Evolutionary conservation across 805 yeast genomes (phyloP), one percentile per base, ranked within the genome.

Genomic region (Alloascoidea africana): DNA sequence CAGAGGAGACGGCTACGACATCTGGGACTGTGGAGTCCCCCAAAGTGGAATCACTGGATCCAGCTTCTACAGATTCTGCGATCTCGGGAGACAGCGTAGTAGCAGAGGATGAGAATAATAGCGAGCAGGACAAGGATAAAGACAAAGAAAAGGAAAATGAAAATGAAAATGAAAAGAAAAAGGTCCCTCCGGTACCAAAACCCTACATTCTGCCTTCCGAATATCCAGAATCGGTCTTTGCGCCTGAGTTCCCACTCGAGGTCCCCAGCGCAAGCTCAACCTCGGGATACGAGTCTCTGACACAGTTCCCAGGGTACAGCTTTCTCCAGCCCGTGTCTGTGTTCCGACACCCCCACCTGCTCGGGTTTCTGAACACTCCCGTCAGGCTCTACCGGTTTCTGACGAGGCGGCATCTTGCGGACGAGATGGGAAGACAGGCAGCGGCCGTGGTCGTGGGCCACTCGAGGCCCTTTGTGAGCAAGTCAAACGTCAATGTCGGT

Each of bases 351-450:
- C 89, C 85, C 23, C 85, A 81, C 46, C 53, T 84, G 18, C 58
- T 80, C 11, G 98, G 98, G 1, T 82, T 91, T 53, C 46, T 70
- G 16, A 77, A 71, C 39, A 76, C 81, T 16, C 95, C 94, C 1
- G 65, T 66, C 42, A 70, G 95, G 44, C 68, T 86, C 16, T 78
- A 69, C 54, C 65, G 95, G 36, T 91, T 73, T 55, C 86, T 85
- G 60, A 77, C 75, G 39, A 73, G 69, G 47, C 69, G 96, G 42
- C 44, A 62, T n/a, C 65, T 78, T 19, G 84, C 86, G 4, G 82
- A 80, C 39, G 71, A 71, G 35, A 68, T 71, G 33, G 76, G 86
- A 13, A 51, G 52, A 17, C 59, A 63, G 16, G 65, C 85, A 0
- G 65, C 72, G 11, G 67, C 73, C 0, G 64, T 73, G 3, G 66